Base-by-base conservation (phyloP, 495 filamentous ascomycete species). In the Aspergillus heteromorphus region DNA sequence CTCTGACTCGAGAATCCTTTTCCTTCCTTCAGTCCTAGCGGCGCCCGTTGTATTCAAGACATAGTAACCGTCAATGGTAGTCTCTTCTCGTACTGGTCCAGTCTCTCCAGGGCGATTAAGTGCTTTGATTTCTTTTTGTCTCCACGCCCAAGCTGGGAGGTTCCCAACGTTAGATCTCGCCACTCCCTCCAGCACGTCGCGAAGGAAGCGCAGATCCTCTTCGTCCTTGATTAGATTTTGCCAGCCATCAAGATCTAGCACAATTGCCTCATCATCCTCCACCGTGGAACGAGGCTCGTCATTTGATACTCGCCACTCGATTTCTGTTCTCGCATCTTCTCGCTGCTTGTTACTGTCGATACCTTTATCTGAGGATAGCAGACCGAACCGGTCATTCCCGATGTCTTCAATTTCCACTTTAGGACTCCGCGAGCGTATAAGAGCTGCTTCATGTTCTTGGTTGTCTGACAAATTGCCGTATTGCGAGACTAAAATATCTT, bases 1-100 rank as follows among this genome's bases (percentile, higher is more conserved):
- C 65, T 97, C 95, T 0, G 89, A 86, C 63, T 99, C 91, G 41
- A 93, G 79, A 40, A 99, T 97, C 73, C 90, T 92, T 71, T 91
- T 92, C 48, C 87, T 84, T 17, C 91, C 91, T 78, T 97, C 91
- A 0, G 93, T 97, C 53, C 93, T 82, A 36, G 93, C 92, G 62
- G 83, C 87, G 29, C 93, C 93, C 21, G 88, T 87, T 0, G 73
- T 48, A 55, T 97, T 99, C 0, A 87, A 82, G 16, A 96, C 87
- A 66, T 96, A 96, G 62, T 97, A 96, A 34, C 92, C 95, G 42
- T 87, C 81, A 48, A 97, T 95, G 49, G 70, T 75, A 48, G 79
- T 79, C 50, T 76, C 68, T 14, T 72, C 67, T 27, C 74, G 79
- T 13, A 79, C 71, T 1, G 80, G 68, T 2, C 84, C 84, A 57